Percentiles rank a stretch among this genome's conserved stretches.
Conservation (phyloP, 1,284 basidiomycete species). For the Puccinia triticina region DNA sequence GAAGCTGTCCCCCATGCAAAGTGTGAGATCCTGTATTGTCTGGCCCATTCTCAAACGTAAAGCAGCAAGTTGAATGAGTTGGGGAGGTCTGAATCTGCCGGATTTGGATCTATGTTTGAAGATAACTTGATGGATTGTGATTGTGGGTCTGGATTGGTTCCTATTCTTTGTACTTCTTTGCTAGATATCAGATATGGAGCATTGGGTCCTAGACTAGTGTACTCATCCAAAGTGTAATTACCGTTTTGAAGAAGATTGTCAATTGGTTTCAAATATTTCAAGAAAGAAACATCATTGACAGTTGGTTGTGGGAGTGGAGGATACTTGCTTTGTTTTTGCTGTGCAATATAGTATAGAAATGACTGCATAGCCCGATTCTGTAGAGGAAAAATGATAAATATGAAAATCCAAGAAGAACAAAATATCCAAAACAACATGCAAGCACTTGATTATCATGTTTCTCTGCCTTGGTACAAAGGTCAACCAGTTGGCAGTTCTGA, state of each 20-base stretch:
- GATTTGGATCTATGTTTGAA: not conserved
- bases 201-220: slow-evolving; percentile 15
- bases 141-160: not conserved
- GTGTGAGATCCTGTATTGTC: not conserved
- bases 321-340: not conserved
- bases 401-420: not conserved
- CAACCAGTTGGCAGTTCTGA: not conserved
- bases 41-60: not conserved
- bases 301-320: not conserved
- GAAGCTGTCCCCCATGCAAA: not conserved
- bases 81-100: not conserved
- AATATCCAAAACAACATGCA: not conserved
- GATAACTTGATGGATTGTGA: not conserved
- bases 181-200: not conserved
- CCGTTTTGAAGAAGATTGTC: not conserved
- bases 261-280: not conserved
- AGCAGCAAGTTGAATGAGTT: not conserved
- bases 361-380: slow-evolving; percentile 4
- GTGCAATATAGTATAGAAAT: slow-evolving; percentile 2
- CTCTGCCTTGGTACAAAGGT: not conserved
- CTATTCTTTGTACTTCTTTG: slow-evolving; percentile 12
- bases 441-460: not conserved
- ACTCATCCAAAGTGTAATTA: not conserved
- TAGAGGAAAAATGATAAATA: not conserved
- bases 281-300: not conserved